Evolutionary conservation across 805 yeast genomes (phyloP).

Genomic region (Cyberlindnera saturnus): DNA sequence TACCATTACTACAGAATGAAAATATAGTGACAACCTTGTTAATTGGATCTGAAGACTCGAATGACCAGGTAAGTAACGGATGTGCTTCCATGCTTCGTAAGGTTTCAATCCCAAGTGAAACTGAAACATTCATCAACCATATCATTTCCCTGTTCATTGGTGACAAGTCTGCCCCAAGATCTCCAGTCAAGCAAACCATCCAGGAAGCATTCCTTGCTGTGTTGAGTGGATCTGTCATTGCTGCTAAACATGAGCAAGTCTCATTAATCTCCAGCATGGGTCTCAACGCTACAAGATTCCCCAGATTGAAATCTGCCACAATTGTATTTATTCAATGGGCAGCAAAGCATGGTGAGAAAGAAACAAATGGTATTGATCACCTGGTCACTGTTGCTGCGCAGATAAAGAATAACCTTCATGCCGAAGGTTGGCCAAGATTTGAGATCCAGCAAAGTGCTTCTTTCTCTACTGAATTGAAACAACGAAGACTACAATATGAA

Average conservation of each 20-base stretch:
- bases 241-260: constrained; percentile 37
- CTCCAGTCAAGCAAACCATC: constrained; percentile 48
- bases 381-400: constrained; percentile 43
- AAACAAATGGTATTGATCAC: constrained; percentile 25
- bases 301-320: constrained; percentile 48
- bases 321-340: constrained; percentile 64
- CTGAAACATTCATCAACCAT: constrained; percentile 33
- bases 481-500: constrained; percentile 67
- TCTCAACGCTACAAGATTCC: constrained; percentile 42
- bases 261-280: constrained; percentile 53
- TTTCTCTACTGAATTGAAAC: constrained; percentile 30
- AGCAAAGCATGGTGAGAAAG: constrained; percentile 19
- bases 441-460: constrained; percentile 33
- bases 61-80: constrained; percentile 46
- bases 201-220: constrained; percentile 50
- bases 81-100: constrained; percentile 50
- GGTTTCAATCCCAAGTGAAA: constrained; percentile 46
- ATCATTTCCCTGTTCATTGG: constrained; percentile 51
- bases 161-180: constrained; percentile 29
- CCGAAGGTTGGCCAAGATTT: constrained; percentile 57
- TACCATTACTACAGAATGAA: constrained; percentile 27
- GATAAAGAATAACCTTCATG: constrained; percentile 44
- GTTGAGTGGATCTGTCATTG: constrained; percentile 45
- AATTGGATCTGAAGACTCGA: constrained; percentile 58
- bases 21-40: constrained; percentile 43